Base-by-base conservation (phyloP, 805 yeast species). In the Grigorovia yakushimaensis region DNA sequence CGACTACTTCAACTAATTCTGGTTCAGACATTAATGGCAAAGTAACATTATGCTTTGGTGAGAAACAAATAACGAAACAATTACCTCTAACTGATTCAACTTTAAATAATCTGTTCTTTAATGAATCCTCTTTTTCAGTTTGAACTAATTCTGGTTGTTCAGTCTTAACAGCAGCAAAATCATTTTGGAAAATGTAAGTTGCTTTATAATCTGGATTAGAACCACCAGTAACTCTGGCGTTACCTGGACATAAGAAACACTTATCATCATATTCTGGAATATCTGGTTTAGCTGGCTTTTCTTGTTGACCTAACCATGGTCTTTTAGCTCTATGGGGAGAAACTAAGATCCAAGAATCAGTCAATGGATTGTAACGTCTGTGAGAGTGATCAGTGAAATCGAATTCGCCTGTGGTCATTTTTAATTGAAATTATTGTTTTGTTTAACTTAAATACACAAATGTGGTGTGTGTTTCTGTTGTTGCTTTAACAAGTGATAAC, bases 281-380 rank as follows among this genome's bases (percentile, higher is more conserved):
- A 24, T 61, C 55, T 15, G 66, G 69, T 41, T 62, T 68, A 46
- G 61, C 56, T 15, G 71, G 61, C 35, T 68, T 69, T 59, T 83
- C 89, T 52, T 78, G 72, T 51, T 80, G 85, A 36, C 89, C 89
- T 61, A 79, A 84, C 89, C 89, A 83, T 19, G 91, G 89, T 54
- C 91, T 71, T 62, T 81, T 80, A 27, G 88, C 78, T 48, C 89
- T 69, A 58, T 83, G 91, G 5, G 91, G 89, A 15, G 88, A 81
- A 44, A 83, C 82, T 44, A 83, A 69, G 22, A 83, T 79, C 78
- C 82, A 81, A n/a, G 74, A 64, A 46, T 77, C 76, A n/a, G 82
- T 73, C 51, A 83, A 71, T 4, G 87, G 88, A 56, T 83, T 83
- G 64, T 69, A 78, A 44, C 91, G 72, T 53, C 87, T 74, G 58